phyloP scores from a whole-genome alignment of 495 filamentous ascomycete genomes.

The Trichocladium antarcticum region DNA sequence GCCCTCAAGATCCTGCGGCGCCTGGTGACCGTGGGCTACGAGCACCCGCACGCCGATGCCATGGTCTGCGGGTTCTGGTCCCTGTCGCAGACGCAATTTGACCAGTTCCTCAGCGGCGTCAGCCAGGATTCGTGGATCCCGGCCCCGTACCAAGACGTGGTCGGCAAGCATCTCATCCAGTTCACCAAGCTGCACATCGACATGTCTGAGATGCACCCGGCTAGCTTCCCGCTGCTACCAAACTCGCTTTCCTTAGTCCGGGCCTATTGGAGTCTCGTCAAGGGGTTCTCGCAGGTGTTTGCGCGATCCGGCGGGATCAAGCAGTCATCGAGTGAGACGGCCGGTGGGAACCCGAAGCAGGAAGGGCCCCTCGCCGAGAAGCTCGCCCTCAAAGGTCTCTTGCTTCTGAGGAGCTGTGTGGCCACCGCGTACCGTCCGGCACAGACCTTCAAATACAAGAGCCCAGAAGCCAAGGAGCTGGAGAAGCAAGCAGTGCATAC shows the following conservation, averaged over 20 bases:
- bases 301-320: slow-evolving; percentile 39
- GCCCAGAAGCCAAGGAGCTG: slow-evolving; percentile 56
- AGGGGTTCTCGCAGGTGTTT: slow-evolving; percentile 62
- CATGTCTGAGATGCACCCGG: slow-evolving; percentile 64
- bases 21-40: slow-evolving; percentile 69
- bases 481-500: slow-evolving; percentile 50
- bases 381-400: slow-evolving; percentile 65
- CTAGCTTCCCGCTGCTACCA: slow-evolving; percentile 69
- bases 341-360: slow-evolving; percentile 43
- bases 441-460: slow-evolving; percentile 71
- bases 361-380: slow-evolving; percentile 56
- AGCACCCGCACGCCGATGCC: slow-evolving; percentile 64
- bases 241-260: slow-evolving; percentile 62
- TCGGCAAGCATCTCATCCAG: slow-evolving; percentile 81
- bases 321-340: slow-evolving; percentile 36
- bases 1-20: slow-evolving; percentile 71
- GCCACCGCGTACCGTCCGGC: slow-evolving; percentile 71
- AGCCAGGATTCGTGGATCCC: slow-evolving; percentile 40
- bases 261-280: slow-evolving; percentile 73
- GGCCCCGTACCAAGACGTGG: slow-evolving; percentile 34
- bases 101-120: slow-evolving; percentile 49
- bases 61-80: slow-evolving; percentile 70
- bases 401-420: slow-evolving; percentile 71
- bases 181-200: slow-evolving; percentile 84
- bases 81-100: slow-evolving; percentile 57